phyloP scores from a whole-genome alignment of 1,139 yeast species.

The Oligophagozyma castellii region DNA sequence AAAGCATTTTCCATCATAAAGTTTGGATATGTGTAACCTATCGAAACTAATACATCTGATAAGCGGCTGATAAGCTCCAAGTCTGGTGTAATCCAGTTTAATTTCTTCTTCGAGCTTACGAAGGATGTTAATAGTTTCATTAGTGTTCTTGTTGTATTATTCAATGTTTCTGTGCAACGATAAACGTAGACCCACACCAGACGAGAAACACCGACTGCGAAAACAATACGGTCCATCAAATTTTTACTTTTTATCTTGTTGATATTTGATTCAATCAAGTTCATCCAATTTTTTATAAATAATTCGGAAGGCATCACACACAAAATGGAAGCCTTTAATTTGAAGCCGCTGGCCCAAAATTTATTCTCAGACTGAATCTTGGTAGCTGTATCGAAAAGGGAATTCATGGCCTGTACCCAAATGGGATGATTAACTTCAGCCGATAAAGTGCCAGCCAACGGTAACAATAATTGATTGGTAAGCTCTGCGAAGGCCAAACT shows the following conservation, averaged over 20 bases:
- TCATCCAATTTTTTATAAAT: slow-evolving; percentile 65
- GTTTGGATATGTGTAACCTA: slow-evolving; percentile 70
- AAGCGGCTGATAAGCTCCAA: slow-evolving; percentile 47
- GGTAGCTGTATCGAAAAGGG: slow-evolving; percentile 40
- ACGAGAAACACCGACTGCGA: slow-evolving; percentile 55
- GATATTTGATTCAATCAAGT: slow-evolving; percentile 41
- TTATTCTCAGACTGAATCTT: slow-evolving; percentile 33
- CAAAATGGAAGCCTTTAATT: slow-evolving; percentile 57
- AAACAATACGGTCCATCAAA: slow-evolving; percentile 46
- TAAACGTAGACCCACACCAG: slow-evolving; percentile 82
- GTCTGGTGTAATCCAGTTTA: slow-evolving; percentile 60
- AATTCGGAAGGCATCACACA: slow-evolving; percentile 73
- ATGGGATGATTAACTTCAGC: slow-evolving; percentile 95
- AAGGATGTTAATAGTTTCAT: slow-evolving; percentile 43
- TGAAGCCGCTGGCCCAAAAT: slow-evolving; percentile 63
- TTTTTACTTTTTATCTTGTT: slow-evolving; percentile 31
- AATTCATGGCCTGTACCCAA: slow-evolving; percentile 75
- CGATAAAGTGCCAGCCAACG: slow-evolving; percentile 72
- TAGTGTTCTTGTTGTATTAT: slow-evolving; percentile 64
- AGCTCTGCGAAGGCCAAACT: slow-evolving; percentile 78
- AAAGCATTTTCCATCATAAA: slow-evolving; percentile 68
- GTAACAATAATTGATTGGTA: slow-evolving; percentile 55
- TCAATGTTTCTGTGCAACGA: slow-evolving; percentile 77
- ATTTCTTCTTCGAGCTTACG: slow-evolving; percentile 46
- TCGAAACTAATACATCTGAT: slow-evolving; percentile 56